phyloP scores from a whole-genome alignment of 2,329 filamentous ascomycete genomes.

The Fusarium coffeatum region DNA sequence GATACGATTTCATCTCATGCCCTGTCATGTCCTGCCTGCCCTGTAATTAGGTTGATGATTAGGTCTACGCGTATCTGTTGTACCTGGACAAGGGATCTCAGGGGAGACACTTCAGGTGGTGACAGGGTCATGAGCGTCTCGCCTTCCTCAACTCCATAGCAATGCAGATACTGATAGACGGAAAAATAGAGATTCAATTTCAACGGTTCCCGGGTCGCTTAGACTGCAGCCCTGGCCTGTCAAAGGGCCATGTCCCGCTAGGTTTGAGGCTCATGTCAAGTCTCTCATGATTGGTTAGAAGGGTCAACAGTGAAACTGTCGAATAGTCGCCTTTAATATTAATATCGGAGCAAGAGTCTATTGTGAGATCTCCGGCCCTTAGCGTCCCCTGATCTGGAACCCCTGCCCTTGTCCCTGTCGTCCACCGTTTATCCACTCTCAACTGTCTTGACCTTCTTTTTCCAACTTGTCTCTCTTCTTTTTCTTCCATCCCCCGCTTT shows the following conservation, averaged over 20 bases:
- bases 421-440: not conserved
- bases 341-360: slow-evolving; percentile 34
- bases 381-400: not conserved
- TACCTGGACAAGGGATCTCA: not conserved
- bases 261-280: slow-evolving; percentile 40
- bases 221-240: slow-evolving; percentile 18
- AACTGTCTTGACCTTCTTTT: not conserved
- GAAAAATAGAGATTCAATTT: slow-evolving; percentile 35
- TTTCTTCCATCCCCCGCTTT: slow-evolving; percentile 4
- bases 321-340: slow-evolving; percentile 4
- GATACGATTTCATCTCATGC: slow-evolving; percentile 1
- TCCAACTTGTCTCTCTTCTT: not conserved
- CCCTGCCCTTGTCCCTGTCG: not conserved
- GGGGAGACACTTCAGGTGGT: slow-evolving; percentile 1
- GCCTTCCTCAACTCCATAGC: slow-evolving; percentile 27
- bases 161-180: slow-evolving; percentile 36
- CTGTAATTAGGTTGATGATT: not conserved
- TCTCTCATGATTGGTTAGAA: slow-evolving; percentile 27
- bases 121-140: slow-evolving; percentile 10
- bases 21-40: not conserved
- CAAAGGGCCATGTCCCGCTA: slow-evolving; percentile 8
- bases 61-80: not conserved
- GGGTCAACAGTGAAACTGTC: slow-evolving; percentile 30
- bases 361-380: not conserved
- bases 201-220: slow-evolving; percentile 16